These are phyloP conservation scores for Pseudogymnoascus destructans DNA, from an alignment of 2,329 filamentous ascomycete species.

Conservation along the genomic window DNA sequence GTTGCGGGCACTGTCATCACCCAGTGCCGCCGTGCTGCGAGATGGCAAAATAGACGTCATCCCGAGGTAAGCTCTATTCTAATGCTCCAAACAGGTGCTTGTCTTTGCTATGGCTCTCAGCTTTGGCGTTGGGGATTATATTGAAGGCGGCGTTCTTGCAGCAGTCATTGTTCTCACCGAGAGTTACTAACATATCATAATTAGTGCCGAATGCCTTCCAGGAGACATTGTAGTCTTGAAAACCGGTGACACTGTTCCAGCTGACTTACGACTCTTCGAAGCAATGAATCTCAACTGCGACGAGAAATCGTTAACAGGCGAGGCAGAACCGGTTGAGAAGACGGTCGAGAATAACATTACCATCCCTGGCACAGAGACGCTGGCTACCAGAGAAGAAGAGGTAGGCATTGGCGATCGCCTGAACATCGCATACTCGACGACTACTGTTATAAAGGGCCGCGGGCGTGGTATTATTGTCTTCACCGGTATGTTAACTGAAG, in stretches of 20 bases:
- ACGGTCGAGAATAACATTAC: constrained; percentile 38
- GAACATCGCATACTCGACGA: constrained; percentile 43
- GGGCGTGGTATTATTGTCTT: constrained; percentile 40
- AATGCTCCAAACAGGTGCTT: constrained; percentile 27
- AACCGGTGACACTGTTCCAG: constrained; percentile 90
- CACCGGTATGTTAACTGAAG: constrained; percentile 44
- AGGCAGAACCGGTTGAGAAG: constrained; percentile 89
- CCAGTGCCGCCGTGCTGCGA: constrained; percentile 41
- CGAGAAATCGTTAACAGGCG: constrained; percentile 96
- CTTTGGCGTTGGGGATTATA: constrained; percentile 41
- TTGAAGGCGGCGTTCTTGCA: constrained; percentile 45
- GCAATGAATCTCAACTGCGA: constrained; percentile 54
- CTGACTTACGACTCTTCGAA: constrained; percentile 53
- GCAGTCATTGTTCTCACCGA: constrained; percentile 43
- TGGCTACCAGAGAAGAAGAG: constrained; percentile 29
- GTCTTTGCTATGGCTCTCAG: constrained; percentile 27
- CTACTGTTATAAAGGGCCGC: constrained; percentile 41
- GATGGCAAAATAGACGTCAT: constrained; percentile 35
- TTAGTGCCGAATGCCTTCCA: constrained; percentile 43
- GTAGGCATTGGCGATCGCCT: constrained; percentile 39
- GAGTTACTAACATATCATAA: constrained; percentile 29
- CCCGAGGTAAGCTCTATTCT: constrained; percentile 30
- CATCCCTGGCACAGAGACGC: constrained; percentile 17
- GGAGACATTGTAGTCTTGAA: constrained; percentile 86
- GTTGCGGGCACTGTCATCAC: constrained; percentile 40